Percentiles rank a stretch among this genome's conserved stretches.
phyloP scores from a whole-genome alignment of 129 eudicot genomes.

The Centrapalus pauciflorus region DNA sequence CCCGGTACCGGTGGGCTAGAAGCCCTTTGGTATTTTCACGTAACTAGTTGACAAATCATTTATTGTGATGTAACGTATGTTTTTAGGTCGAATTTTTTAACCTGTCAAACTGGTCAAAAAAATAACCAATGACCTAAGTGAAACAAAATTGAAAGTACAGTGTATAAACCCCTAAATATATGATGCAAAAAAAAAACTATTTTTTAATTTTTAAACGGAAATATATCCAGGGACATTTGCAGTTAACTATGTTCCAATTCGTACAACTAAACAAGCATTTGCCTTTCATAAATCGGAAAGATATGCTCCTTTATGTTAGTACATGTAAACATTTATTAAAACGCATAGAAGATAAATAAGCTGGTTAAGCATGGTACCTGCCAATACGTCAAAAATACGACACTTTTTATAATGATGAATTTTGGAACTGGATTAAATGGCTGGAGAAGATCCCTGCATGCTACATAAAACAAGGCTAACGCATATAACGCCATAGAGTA shows the following conservation, averaged over 20 bases:
- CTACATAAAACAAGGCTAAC: constrained; percentile 86
- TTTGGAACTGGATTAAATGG: constrained; percentile 97
- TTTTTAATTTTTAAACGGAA: no score
- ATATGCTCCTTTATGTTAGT: neutral
- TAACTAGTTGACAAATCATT: no score
- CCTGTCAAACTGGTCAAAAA: no score
- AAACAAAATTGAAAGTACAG: no score
- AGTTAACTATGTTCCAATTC: neutral
- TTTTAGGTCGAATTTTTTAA: no score
- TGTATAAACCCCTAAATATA: no score
- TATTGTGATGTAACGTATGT: no score
- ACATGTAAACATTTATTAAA: neutral
- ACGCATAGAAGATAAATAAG: neutral
- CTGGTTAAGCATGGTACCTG: constrained; percentile 44
- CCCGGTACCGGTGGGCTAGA: no score
- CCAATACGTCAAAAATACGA: constrained; percentile 93
- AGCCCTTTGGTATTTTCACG: no score
- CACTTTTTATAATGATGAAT: constrained; percentile 86
- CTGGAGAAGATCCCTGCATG: constrained; percentile 88
- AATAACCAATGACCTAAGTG: no score
- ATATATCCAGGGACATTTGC: no score
- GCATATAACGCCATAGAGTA: constrained; percentile 91
- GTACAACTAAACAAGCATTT: neutral
- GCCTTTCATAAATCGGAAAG: neutral
- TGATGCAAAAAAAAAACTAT: no score